phyloP scores from a whole-genome alignment of 257 asterid species.

The Lycium barbarum region DNA sequence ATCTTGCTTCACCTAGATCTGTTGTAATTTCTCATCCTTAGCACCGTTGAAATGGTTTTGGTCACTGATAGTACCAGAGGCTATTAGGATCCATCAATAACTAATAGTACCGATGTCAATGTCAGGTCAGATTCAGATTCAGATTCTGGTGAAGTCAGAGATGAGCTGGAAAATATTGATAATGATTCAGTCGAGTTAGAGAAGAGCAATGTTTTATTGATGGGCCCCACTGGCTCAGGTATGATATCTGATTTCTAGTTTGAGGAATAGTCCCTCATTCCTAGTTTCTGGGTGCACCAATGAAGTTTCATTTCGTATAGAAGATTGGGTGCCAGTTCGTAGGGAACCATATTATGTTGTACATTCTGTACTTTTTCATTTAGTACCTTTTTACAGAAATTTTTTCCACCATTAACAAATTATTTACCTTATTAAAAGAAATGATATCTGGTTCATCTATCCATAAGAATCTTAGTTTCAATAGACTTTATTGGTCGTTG shows the following conservation, averaged over 20 bases:
- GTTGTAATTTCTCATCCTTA: not conserved
- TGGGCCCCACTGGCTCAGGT: constrained; percentile 99
- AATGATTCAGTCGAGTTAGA: constrained; percentile 82
- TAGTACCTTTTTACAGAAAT: not conserved
- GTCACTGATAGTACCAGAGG: not conserved
- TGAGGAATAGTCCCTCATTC: not conserved
- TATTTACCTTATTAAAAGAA: not conserved
- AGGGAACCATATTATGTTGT: not conserved
- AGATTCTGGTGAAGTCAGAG: constrained; percentile 44
- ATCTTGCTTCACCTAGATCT: not conserved
- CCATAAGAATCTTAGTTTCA: not conserved
- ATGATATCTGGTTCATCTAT: constrained; percentile 32
- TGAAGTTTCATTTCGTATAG: not conserved
- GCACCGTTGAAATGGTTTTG: not conserved
- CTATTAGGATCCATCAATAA: not conserved
- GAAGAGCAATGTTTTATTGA: constrained; percentile 88
- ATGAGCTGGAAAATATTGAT: constrained; percentile 47
- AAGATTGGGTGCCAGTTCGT: not conserved
- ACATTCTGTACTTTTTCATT: not conserved
- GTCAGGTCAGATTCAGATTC: constrained; percentile 58
- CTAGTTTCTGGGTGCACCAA: not conserved
- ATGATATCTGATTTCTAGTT: constrained; percentile 37
- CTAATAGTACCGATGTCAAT: constrained; percentile 9
- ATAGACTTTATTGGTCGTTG: not conserved
- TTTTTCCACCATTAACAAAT: not conserved